These are phyloP conservation scores for Neobulgaria alba DNA, from an alignment of 2,329 filamentous ascomycete species.

Conservation along the genomic window DNA sequence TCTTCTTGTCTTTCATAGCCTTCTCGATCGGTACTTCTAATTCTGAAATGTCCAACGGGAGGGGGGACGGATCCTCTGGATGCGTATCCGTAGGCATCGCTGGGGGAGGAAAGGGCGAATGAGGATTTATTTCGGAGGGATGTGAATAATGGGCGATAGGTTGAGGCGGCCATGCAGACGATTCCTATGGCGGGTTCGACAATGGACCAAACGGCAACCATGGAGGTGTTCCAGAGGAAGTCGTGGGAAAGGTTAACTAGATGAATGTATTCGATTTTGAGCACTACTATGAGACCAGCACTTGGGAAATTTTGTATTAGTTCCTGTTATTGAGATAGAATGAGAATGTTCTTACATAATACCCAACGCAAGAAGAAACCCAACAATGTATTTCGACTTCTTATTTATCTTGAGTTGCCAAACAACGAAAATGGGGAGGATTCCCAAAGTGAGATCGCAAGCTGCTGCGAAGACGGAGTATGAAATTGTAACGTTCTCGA, in stretches of 20 bases:
- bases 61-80: no score
- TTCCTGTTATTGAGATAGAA: no score
- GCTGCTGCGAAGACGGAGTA: conserved; percentile 7
- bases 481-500: conserved; percentile 6
- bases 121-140: neutral
- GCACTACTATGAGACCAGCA: conserved; percentile 13
- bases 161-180: conserved; percentile 10
- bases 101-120: neutral
- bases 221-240: conserved; percentile 13
- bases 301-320: conserved; percentile 1
- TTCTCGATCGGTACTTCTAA: no score
- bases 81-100: neutral
- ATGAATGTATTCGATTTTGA: conserved; percentile 13
- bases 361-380: conserved; percentile 7
- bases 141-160: conserved; percentile 13
- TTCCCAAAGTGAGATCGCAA: conserved; percentile 10
- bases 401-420: conserved; percentile 14
- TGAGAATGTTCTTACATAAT: conserved; percentile 13
- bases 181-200: conserved; percentile 16
- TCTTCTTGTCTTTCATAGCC: neutral
- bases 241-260: conserved; percentile 5
- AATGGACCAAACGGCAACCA: conserved; percentile 16
- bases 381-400: conserved; percentile 10
- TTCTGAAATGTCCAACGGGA: no score
- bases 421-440: conserved; percentile 12